Evolutionary conservation across 1,284 basidiomycete species (phyloP), one percentile per base, ranked within the genome.

Genomic region (Boletus chippewaensis): DNA sequence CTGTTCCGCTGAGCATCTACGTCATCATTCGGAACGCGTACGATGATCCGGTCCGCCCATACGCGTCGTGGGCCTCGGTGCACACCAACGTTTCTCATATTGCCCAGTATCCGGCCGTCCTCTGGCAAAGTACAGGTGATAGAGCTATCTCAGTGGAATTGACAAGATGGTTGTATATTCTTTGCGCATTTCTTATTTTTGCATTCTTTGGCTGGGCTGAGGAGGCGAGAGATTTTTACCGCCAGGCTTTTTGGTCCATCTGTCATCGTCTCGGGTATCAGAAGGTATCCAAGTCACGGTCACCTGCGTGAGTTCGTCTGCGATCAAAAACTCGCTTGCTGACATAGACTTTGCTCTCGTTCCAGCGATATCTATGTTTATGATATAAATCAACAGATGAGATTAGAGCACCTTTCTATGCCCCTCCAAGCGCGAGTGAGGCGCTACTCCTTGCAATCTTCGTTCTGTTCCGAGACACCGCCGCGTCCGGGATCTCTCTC

Each of bases 191-290:
- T 18, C 18, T 18, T 18, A 18, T 18, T 18, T 18, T 18, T 18
- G 18, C 18, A 18, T 18, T 18, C 18, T 18, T 18, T 18, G 18
- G 18, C 18, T 18, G 18, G 18, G 18, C 18, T 18, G 18, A 18
- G 18, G 18, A 18, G 18, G 18, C 18, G 18, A 18, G 18, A 18
- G 18, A 18, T 18, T 18, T 18, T 18, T 18, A 18, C 40, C 12
- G 40, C 10, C 26, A 29, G 9, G 51, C 47, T 0, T 60, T 61
- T 44, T 54, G 47, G 29, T 55, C 55, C 11, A 28, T 58, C 34
- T 45, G 24, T 48, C 40, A 47, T 18, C 18, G 18, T 18, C 18
- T 18, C 18, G 18, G 18, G 18, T 18, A 18, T 18, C 18, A 18
- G 18, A 18, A 2, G 53, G 29, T 49, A 28, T 24, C 35, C 32